Evolutionary conservation across 371 early-diverging fungal species (phyloP), one percentile per base, ranked within the genome.

Genomic region (Actinomortierella ambigua): DNA sequence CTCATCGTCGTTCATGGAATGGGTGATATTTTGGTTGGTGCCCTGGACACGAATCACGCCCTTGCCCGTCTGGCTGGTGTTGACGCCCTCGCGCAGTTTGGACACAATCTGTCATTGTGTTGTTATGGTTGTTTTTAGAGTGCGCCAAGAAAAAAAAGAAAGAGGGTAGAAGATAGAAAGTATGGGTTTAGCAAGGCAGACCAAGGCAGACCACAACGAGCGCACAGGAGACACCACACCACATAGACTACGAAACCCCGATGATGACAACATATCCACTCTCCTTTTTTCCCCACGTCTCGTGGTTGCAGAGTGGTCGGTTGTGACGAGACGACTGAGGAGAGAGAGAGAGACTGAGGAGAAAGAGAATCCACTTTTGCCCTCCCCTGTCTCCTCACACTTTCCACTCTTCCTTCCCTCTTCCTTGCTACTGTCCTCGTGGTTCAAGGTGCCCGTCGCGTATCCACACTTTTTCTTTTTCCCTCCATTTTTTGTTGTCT

Each of bases 1-100:
- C 78, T 98, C 98, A 71, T 98, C 98, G 70, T 96, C 96, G 76
- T 98, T 97, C 81, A 98, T 95, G 7, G 97, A 93, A 77, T 98
- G 98, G 0, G 73, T 71, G 29, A 71, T 76, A 78, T 92, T 94
- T 52, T 88, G 87, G 61, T 90, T 89, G 50, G 91, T 84, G 55
- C 95, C 95, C 61, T 90, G 88, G 55, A 95, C 89, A 28, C 90
- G 89, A 68, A 96, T 94, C 59, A 93, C 93, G 65, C 89, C 83
- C 78, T 89, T 88, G 73, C 87, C 83, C 39, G 81, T 85, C 47
- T 86, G 82, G 40, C 80, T 84, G 27, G 79, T 87, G 50, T 81
- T 77, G 27, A 81, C 80, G 15, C 86, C 87, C 58, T 86, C 87
- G 60, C 90, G 87, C 57, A 92, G 70, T 49, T 83, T 82, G 39